These are phyloP conservation scores for Cladophialophora immunda DNA, from an alignment of 2,329 filamentous ascomycete species.

Conservation along the genomic window DNA sequence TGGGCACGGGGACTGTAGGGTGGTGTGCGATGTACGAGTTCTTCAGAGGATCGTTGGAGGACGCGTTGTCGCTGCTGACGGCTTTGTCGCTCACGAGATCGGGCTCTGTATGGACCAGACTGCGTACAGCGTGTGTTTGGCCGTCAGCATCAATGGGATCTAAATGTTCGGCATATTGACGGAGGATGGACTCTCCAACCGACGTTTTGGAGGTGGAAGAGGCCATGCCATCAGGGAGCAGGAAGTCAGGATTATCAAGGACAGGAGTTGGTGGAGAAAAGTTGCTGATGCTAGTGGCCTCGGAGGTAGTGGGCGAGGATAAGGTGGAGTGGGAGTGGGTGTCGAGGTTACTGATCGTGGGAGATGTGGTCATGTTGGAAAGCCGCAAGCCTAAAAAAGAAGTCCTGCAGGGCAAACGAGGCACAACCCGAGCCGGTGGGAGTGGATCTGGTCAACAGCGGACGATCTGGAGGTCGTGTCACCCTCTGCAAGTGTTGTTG, in stretches of 20 bases:
- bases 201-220: slow-evolving; percentile 38
- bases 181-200: slow-evolving; percentile 50
- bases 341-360: slow-evolving; percentile 19
- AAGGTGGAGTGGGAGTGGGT: slow-evolving; percentile 37
- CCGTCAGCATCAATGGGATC: slow-evolving; percentile 51
- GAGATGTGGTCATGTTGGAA: slow-evolving; percentile 18
- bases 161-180: slow-evolving; percentile 55
- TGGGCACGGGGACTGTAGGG: slow-evolving; percentile 45
- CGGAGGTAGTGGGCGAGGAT: slow-evolving; percentile 40
- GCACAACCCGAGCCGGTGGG: slow-evolving; percentile 24
- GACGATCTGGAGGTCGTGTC: slow-evolving; percentile 1
- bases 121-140: slow-evolving; percentile 42
- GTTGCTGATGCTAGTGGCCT: slow-evolving; percentile 33
- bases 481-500: slow-evolving; percentile 7
- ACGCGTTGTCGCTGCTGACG: slow-evolving; percentile 38
- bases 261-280: slow-evolving; percentile 37
- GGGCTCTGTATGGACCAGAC: slow-evolving; percentile 36
- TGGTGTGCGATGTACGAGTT: slow-evolving; percentile 42
- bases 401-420: slow-evolving; percentile 10
- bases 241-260: slow-evolving; percentile 41
- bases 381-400: not conserved
- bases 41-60: slow-evolving; percentile 40
- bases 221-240: slow-evolving; percentile 40
- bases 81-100: slow-evolving; percentile 34
- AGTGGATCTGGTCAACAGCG: slow-evolving; percentile 4